These are phyloP conservation scores for Aspergillus sp. DNA, from an alignment of 2,329 filamentous ascomycete species.

Conservation along the genomic window DNA sequence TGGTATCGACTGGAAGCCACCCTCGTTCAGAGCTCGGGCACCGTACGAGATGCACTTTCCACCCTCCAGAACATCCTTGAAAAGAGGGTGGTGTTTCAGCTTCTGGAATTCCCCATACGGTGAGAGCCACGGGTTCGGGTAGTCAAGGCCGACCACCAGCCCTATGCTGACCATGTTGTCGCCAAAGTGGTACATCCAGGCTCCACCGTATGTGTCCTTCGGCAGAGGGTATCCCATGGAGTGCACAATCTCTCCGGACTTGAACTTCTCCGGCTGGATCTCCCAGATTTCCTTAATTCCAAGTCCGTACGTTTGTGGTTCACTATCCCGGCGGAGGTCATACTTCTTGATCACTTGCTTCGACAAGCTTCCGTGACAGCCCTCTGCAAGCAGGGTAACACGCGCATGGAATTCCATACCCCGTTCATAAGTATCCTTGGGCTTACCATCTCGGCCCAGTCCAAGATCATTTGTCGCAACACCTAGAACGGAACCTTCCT, in stretches of 20 bases:
- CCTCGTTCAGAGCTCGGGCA: slow-evolving; percentile 85
- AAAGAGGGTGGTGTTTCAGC: slow-evolving; percentile 95
- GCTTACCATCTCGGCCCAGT: slow-evolving; percentile 71
- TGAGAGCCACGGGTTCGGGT: slow-evolving; percentile 92
- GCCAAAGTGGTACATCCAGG: slow-evolving; percentile 99
- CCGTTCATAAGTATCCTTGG: slow-evolving; percentile 87
- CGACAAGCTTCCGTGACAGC: slow-evolving; percentile 89
- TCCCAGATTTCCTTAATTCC: slow-evolving; percentile 98
- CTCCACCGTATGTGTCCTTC: slow-evolving; percentile 86
- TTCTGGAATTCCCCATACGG: slow-evolving; percentile 97
- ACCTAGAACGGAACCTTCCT: slow-evolving; percentile 83
- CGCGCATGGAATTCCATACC: slow-evolving; percentile 98
- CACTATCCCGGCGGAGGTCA: slow-evolving; percentile 79
- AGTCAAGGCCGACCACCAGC: slow-evolving; percentile 89
- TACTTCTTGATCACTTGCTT: slow-evolving; percentile 96
- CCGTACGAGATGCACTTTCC: slow-evolving; percentile 98
- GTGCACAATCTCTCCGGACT: slow-evolving; percentile 78
- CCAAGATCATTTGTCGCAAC: slow-evolving; percentile 96
- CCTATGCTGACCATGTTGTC: slow-evolving; percentile 93
- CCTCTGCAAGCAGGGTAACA: slow-evolving; percentile 87
- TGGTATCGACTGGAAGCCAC: slow-evolving; percentile 95
- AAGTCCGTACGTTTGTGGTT: slow-evolving; percentile 91
- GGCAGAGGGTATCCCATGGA: slow-evolving; percentile 89
- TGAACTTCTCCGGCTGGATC: slow-evolving; percentile 85
- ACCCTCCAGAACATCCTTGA: slow-evolving; percentile 79